Evolutionary conservation across 176 grass and related monocot species (phyloP).

Genomic region (Musa itinerans): DNA sequence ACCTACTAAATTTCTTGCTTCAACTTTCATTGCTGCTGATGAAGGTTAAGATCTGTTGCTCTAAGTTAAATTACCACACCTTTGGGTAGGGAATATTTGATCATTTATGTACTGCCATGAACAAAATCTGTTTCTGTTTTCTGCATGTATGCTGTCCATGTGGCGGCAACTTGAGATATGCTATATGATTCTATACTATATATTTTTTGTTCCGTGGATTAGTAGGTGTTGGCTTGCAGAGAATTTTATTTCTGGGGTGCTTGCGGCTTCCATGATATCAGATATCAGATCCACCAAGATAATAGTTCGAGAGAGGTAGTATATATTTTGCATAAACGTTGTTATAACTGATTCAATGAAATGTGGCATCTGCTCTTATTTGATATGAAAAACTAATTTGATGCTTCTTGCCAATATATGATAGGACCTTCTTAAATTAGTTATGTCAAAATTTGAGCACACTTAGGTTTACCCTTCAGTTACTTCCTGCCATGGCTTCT

Average conservation of each 20-base stretch:
- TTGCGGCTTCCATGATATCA: slow-evolving; percentile 53
- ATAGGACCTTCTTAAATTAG: too few species aligned
- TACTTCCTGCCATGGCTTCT: too few species aligned
- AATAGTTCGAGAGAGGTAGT: slow-evolving; percentile 50
- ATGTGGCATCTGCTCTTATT: not conserved
- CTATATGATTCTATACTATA: not conserved
- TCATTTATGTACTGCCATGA: too few species aligned
- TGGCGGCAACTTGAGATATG: not conserved
- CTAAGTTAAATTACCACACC: too few species aligned
- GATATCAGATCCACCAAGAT: slow-evolving; percentile 44
- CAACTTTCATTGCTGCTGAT: too few species aligned
- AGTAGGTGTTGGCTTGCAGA: slow-evolving; percentile 63
- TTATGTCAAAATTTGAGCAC: too few species aligned
- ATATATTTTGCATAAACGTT: slow-evolving; percentile 6
- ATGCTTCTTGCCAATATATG: too few species aligned
- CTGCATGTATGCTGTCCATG: not conserved
- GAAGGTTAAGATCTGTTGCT: too few species aligned
- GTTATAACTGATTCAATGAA: not conserved
- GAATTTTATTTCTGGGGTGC: slow-evolving; percentile 35
- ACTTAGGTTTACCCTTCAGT: too few species aligned
- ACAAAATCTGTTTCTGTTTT: not conserved
- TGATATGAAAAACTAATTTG: too few species aligned
- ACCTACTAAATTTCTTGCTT: too few species aligned
- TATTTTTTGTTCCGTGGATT: slow-evolving; percentile 21
- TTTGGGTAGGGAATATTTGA: too few species aligned